Evolutionary conservation across 768 basidiomycete species (phyloP).

Genomic region (Pleurotus salmoneostramineus): DNA sequence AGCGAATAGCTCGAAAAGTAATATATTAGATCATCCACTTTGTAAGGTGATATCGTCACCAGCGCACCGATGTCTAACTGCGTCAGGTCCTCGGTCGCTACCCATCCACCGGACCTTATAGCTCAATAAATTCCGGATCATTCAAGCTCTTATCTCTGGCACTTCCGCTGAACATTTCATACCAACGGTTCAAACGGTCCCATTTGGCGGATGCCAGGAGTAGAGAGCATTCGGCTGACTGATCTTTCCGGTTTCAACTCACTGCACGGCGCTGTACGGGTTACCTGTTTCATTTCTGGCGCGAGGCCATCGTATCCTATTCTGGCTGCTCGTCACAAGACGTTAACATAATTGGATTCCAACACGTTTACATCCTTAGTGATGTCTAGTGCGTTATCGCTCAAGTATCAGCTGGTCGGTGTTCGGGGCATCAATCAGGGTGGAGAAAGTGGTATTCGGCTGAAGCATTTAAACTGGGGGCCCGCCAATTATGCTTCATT

Average conservation of each 20-base stretch:
- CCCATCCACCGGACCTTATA: slow-evolving; percentile 3
- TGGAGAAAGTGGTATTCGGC: neutral
- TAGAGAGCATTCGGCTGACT: neutral
- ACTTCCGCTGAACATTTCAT: neutral
- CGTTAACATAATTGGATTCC: neutral
- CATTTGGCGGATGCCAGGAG: neutral
- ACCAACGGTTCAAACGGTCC: neutral
- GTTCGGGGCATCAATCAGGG: neutral
- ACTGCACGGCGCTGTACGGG: neutral
- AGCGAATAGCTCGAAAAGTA: slow-evolving; percentile 6
- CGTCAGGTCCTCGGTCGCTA: slow-evolving; percentile 4
- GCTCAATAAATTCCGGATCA: slow-evolving; percentile 7
- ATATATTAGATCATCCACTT: slow-evolving; percentile 6
- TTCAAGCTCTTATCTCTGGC: slow-evolving; percentile 1
- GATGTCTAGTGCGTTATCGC: neutral
- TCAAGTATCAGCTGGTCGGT: neutral
- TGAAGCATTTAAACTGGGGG: neutral
- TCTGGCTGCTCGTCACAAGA: slow-evolving; percentile 1
- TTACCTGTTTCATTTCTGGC: neutral
- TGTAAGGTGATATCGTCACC: neutral
- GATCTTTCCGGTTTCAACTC: neutral
- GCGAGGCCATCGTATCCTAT: neutral
- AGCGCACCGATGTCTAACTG: neutral
- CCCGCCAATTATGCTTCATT: neutral
- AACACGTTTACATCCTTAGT: neutral